Evolutionary conservation across 2,329 filamentous ascomycete species (phyloP).

Genomic region (Fusarium siculi): DNA sequence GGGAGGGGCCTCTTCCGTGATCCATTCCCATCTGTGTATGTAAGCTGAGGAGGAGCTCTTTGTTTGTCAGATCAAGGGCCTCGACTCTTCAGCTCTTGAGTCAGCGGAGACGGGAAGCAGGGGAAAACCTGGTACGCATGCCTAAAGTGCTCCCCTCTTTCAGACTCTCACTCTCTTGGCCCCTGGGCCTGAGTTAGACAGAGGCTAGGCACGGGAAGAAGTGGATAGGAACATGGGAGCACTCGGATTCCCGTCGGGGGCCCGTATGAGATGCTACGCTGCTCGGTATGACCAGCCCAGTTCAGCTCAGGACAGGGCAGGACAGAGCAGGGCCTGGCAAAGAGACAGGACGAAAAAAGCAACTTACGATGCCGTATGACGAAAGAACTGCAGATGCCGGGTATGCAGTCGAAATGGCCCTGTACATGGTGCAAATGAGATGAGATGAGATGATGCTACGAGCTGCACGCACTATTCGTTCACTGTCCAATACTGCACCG

Average conservation of each 20-base stretch:
- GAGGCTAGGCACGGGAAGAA: slow-evolving; percentile 30
- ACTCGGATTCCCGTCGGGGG: neutral
- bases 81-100: neutral
- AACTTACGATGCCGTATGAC: slow-evolving; percentile 17
- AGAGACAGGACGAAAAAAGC: neutral
- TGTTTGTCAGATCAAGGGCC: neutral
- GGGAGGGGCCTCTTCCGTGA: neutral
- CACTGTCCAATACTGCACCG: neutral
- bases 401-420: slow-evolving; percentile 19
- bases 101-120: slow-evolving; percentile 13
- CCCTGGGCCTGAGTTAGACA: slow-evolving; percentile 6
- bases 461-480: slow-evolving; percentile 3
- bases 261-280: neutral
- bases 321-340: neutral
- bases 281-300: neutral
- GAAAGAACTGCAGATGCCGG: slow-evolving; percentile 11
- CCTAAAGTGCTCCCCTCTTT: neutral
- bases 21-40: neutral
- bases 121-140: slow-evolving; percentile 2
- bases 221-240: slow-evolving; percentile 32
- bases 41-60: neutral
- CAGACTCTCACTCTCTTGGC: neutral
- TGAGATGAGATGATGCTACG: slow-evolving; percentile 1
- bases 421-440: slow-evolving; percentile 13
- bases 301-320: neutral